Base-by-base conservation (phyloP, 306 rosid genomes). In the Fagus crenata region DNA sequence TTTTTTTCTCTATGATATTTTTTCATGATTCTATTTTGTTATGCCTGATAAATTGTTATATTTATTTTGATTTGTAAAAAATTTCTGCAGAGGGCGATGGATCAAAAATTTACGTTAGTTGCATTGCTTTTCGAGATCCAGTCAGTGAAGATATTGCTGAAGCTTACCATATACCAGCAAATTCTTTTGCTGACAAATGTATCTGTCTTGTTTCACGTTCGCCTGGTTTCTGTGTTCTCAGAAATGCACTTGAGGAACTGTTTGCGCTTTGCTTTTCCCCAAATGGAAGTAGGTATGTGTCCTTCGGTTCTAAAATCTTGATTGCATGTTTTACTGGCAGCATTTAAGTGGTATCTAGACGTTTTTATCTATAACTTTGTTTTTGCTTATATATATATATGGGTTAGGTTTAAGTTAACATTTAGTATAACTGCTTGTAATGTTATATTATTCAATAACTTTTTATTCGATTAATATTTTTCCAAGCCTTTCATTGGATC, bases 131-230 rank as follows among this genome's bases (percentile, higher is more conserved):
- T 80, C 91, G 97, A 76, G 98, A 92, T 88, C 98, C 93, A 37
- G 93, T 95, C 18, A 85, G 96, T 64, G 98, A 95, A 83, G 99
- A 95, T 79, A 85, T 95, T 84, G 92, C 91, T 4, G 96, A 91
- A 81, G 98, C 99, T 70, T 92, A 95, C 80, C 89, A 81, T 76
- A 87, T 95, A 82, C 93, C 88, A 51, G 87, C 96, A 60, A 95
- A 92, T 86, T 89, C 98, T 53, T 95, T 83, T 85, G 98, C 99
- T 69, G 98, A 95, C 84, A 95, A 95, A 86, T 95, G 99, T 84
- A 95, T 95, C 84, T 95, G 99, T 84, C 82, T 95, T 64, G 97
- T 95, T 85, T 95, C 99, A 6, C 99, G 97, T 84, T 89, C 86
- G 1, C 97, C 99, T 7, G 91, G 96, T 86, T 93, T 95, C 81